Percentiles rank a stretch among this genome's conserved stretches.
Evolutionary conservation across 2,329 filamentous ascomycete genomes (phyloP).

Genomic region (Alternaria sp.): DNA sequence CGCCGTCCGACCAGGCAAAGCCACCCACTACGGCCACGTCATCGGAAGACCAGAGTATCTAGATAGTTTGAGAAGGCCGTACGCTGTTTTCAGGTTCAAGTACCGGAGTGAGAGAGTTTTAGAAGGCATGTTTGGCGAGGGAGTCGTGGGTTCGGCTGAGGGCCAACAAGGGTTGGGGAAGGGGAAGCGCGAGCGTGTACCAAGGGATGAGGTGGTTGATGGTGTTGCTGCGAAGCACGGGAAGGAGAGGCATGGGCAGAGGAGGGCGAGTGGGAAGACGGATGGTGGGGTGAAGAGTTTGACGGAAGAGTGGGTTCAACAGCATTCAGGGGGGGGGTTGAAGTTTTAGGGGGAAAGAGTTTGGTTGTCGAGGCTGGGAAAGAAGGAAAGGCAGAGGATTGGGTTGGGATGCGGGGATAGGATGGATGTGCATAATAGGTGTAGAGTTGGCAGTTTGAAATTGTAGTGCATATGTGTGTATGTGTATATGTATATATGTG

Average conservation of each 20-base stretch:
- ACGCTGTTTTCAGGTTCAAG: slow-evolving; percentile 60
- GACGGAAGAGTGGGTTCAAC: slow-evolving; percentile 36
- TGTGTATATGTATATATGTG: not conserved
- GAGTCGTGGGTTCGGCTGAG: too few relatives aligned
- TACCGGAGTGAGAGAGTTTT: slow-evolving; percentile 52
- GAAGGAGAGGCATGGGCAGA: not conserved
- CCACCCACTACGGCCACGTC: slow-evolving; percentile 51
- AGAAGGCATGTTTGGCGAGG: slow-evolving; percentile 43
- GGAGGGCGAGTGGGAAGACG: slow-evolving; percentile 7
- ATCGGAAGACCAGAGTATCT: slow-evolving; percentile 53
- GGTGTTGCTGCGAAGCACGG: slow-evolving; percentile 29
- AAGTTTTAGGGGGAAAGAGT: slow-evolving; percentile 14
- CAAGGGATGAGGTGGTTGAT: slow-evolving; percentile 9
- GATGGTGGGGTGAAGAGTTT: slow-evolving; percentile 22
- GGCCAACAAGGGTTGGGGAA: not conserved
- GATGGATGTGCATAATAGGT: not conserved
- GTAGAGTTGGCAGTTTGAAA: not conserved
- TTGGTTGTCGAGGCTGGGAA: not conserved
- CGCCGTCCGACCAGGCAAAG: slow-evolving; percentile 48
- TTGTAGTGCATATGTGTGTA: not conserved
- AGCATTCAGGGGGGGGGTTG: slow-evolving; percentile 21
- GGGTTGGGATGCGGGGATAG: not conserved
- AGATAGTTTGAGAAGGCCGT: slow-evolving; percentile 49
- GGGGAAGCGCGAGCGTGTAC: too few relatives aligned
- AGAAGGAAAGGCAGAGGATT: not conserved